Evolutionary conservation across 495 filamentous ascomycete species (phyloP).

Genomic region (Hyaloscypha bicolor): DNA sequence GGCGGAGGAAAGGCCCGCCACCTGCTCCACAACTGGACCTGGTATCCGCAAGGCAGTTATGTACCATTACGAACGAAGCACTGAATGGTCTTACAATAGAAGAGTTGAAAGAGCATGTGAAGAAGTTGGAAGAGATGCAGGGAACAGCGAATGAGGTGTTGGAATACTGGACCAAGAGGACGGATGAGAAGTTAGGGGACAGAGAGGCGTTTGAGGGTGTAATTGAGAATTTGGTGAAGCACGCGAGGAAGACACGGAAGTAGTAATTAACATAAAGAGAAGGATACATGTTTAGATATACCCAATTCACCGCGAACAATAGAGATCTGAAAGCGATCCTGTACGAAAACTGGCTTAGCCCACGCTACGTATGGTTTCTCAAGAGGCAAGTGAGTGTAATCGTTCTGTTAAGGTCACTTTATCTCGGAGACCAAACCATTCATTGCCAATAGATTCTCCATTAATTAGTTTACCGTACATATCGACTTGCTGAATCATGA

Average conservation of each 20-base stretch:
- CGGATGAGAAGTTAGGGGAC: constrained; percentile 82
- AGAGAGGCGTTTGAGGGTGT: constrained; percentile 97
- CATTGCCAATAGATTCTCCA: too few species aligned
- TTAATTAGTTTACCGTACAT: too few species aligned
- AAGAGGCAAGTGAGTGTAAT: too few species aligned
- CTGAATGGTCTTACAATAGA: constrained; percentile 71
- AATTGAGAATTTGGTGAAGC: constrained; percentile 96
- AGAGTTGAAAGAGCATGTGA: constrained; percentile 77
- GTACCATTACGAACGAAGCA: constrained; percentile 81
- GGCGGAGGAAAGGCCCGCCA: constrained; percentile 56
- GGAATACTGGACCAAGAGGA: constrained; percentile 85
- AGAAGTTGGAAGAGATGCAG: constrained; percentile 67
- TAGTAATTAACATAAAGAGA: constrained; percentile 30
- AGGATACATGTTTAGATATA: constrained; percentile 3
- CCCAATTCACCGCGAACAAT: not conserved
- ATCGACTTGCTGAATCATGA: too few species aligned
- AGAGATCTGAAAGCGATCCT: not conserved
- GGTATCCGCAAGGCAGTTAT: constrained; percentile 74
- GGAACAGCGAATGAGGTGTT: constrained; percentile 72
- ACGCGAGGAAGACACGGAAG: constrained; percentile 86
- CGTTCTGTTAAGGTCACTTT: too few species aligned
- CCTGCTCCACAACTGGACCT: constrained; percentile 79
- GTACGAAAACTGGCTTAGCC: not conserved
- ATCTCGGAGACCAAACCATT: too few species aligned
- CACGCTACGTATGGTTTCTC: not conserved